These are phyloP conservation scores for Trichoderma koningii DNA, from an alignment of 2,329 filamentous ascomycete genomes.

Conservation along the genomic window DNA sequence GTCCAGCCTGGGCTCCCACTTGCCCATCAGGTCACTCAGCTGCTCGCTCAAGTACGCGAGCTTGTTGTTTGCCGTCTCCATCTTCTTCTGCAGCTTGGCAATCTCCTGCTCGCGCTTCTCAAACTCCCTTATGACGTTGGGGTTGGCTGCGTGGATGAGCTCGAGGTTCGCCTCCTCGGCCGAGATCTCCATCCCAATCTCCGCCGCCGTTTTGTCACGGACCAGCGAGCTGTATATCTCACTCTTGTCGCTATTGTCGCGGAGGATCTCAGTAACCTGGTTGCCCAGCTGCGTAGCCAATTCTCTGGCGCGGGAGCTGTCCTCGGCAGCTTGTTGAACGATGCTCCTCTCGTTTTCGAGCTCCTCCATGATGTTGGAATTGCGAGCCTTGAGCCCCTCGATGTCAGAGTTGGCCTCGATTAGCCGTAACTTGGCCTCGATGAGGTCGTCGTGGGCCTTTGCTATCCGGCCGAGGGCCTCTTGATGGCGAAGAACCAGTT, in stretches of 20 bases:
- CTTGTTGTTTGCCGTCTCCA: constrained; percentile 55
- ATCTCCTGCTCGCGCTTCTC: constrained; percentile 73
- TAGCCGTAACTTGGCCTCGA: constrained; percentile 69
- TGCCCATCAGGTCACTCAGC: constrained; percentile 66
- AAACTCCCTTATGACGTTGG: constrained; percentile 73
- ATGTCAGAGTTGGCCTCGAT: constrained; percentile 85
- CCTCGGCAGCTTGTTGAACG: constrained; percentile 41
- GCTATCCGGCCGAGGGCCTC: constrained; percentile 65
- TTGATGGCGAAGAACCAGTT: constrained; percentile 55
- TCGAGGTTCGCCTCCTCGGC: constrained; percentile 75
- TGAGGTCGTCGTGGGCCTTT: constrained; percentile 60
- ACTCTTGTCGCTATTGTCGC: constrained; percentile 42
- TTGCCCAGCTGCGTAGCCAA: constrained; percentile 37
- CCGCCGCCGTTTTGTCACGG: constrained; percentile 57
- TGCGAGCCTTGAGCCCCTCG: constrained; percentile 66
- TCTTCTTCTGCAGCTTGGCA: constrained; percentile 58
- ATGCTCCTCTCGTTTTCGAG: constrained; percentile 51
- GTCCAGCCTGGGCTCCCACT: constrained; percentile 86
- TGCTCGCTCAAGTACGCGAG: constrained; percentile 57
- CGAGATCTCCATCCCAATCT: constrained; percentile 72
- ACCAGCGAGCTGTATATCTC: constrained; percentile 49
- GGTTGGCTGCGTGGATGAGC: constrained; percentile 76
- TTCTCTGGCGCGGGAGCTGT: constrained; percentile 44
- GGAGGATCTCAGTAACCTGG: constrained; percentile 45
- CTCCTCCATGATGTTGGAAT: constrained; percentile 57